These are phyloP conservation scores for Geranium rotundifolium DNA, from an alignment of 345 rosid genomes.

Conservation along the genomic window DNA sequence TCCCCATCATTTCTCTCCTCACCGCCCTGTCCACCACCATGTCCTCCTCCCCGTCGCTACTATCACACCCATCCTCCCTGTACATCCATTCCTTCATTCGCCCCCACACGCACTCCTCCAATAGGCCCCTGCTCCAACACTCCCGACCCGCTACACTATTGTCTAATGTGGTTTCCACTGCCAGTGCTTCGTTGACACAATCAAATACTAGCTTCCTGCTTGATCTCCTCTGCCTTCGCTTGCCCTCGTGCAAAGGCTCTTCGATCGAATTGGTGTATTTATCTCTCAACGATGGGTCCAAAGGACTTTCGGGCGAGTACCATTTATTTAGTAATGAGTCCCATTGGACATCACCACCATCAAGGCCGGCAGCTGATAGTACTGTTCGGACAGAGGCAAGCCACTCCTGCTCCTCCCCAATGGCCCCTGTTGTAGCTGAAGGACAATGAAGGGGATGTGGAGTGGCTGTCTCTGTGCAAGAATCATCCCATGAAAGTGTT, in stretches of 20 bases:
- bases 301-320: slow-evolving; percentile 70
- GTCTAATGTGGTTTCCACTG: slow-evolving; percentile 28
- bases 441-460: slow-evolving; percentile 27
- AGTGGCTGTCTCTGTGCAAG: slow-evolving; percentile 26
- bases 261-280: slow-evolving; percentile 24
- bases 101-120: slow-evolving; percentile 52
- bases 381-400: slow-evolving; percentile 39
- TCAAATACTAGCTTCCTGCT: slow-evolving; percentile 59
- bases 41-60: slow-evolving; percentile 20
- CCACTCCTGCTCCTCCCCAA: slow-evolving; percentile 58
- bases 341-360: slow-evolving; percentile 20
- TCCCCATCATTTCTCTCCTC: slow-evolving; percentile 64
- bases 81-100: slow-evolving; percentile 53
- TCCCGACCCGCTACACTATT: slow-evolving; percentile 7
- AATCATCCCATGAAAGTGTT: slow-evolving; percentile 49
- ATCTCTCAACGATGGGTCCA: slow-evolving; percentile 64
- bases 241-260: slow-evolving; percentile 55
- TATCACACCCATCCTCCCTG: slow-evolving; percentile 20
- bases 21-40: slow-evolving; percentile 50
- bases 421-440: slow-evolving; percentile 12
- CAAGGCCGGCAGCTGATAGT: slow-evolving; percentile 45
- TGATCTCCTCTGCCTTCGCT: slow-evolving; percentile 53
- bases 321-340: slow-evolving; percentile 33
- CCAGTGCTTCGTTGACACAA: slow-evolving; percentile 53
- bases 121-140: not conserved